These are phyloP conservation scores for Lepidium aucheri DNA, from an alignment of 345 rosid species.

Conservation along the genomic window DNA sequence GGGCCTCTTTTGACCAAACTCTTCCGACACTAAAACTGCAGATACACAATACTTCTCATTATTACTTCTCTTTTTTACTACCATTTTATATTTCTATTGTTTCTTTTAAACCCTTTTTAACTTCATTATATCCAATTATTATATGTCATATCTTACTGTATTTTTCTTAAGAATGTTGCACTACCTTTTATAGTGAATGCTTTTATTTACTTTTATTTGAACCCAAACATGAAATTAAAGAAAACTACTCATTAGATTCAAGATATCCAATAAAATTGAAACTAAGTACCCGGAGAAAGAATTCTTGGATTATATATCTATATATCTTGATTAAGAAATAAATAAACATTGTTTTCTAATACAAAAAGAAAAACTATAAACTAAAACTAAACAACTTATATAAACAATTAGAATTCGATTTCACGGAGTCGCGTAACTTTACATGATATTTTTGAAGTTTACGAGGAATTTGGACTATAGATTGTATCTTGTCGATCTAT, in stretches of 20 bases:
- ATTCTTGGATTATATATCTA: too few relatives aligned
- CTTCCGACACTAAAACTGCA: constrained; percentile 25
- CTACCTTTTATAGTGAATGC: constrained; percentile 3
- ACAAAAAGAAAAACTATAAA: neutral
- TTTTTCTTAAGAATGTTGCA: constrained; percentile 12
- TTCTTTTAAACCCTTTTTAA: neutral
- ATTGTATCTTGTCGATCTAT: too few relatives aligned
- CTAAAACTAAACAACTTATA: neutral
- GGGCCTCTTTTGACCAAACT: constrained; percentile 31
- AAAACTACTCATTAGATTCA: neutral
- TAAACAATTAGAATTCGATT: too few relatives aligned
- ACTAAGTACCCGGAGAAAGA: neutral
- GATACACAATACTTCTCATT: constrained; percentile 15
- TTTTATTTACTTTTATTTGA: constrained; percentile 19
- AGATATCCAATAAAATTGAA: neutral
- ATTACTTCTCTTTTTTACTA: neutral
- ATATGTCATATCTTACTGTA: constrained; percentile 4
- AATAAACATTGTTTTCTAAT: neutral
- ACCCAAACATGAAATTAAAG: constrained; percentile 2
- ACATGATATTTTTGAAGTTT: too few relatives aligned
- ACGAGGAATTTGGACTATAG: too few relatives aligned
- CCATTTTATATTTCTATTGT: neutral
- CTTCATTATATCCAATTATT: neutral
- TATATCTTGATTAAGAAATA: neutral
- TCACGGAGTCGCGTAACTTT: too few relatives aligned